A percentile compares a stretch with the other conserved stretches of the same genome.
Evolutionary conservation across 805 yeast species (phyloP).

Genomic region (Zygosaccharomyces bailii): DNA sequence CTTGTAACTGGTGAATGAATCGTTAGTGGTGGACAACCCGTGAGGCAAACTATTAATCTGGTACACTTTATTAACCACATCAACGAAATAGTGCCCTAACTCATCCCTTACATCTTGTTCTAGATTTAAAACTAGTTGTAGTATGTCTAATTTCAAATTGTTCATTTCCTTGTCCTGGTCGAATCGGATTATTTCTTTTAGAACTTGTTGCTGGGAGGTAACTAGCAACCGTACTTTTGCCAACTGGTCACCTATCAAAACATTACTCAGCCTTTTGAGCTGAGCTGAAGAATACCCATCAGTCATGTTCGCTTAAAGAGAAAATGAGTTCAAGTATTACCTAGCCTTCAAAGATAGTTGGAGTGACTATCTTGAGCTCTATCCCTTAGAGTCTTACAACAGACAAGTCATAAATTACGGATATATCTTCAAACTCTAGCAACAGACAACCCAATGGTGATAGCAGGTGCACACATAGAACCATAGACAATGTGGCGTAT

Average conservation of each 20-base stretch:
- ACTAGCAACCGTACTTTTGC: slow-evolving; percentile 19
- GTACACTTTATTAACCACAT: slow-evolving; percentile 15
- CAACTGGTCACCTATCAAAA: slow-evolving; percentile 22
- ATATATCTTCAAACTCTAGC: not conserved
- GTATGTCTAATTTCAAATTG: slow-evolving; percentile 23
- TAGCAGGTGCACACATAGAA: not conserved
- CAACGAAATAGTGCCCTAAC: slow-evolving; percentile 19
- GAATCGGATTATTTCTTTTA: slow-evolving; percentile 14
- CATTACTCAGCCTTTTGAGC: slow-evolving; percentile 13
- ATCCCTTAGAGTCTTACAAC: slow-evolving; percentile 3
- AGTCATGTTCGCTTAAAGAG: not conserved
- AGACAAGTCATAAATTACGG: slow-evolving; percentile 4
- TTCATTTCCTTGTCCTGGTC: slow-evolving; percentile 4
- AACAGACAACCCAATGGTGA: not conserved
- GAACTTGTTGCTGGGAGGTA: slow-evolving; percentile 7
- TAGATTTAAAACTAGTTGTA: slow-evolving; percentile 21
- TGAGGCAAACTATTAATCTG: slow-evolving; percentile 10
- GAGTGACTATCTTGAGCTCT: not conserved
- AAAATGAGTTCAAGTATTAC: not conserved
- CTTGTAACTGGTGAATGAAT: slow-evolving; percentile 16
- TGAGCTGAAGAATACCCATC: slow-evolving; percentile 4
- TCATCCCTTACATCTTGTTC: slow-evolving; percentile 22
- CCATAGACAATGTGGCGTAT: not conserved
- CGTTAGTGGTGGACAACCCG: slow-evolving; percentile 12
- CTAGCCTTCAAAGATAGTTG: not conserved